These are phyloP conservation scores for Cryptomeria japonica DNA, from an alignment of 75 land plant species.

Conservation along the genomic window DNA sequence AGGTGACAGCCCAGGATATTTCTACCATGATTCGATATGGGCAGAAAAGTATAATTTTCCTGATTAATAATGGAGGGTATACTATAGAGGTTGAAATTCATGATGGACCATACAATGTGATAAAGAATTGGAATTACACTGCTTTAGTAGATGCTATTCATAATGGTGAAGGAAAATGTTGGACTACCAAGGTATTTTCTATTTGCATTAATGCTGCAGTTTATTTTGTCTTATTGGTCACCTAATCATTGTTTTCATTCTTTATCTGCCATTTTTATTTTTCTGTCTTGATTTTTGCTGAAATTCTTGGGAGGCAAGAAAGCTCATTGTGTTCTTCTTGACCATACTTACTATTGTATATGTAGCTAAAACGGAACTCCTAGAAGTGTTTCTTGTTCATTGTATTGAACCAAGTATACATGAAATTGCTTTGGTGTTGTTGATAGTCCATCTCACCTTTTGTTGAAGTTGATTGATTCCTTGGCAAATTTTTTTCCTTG, in stretches of 20 bases:
- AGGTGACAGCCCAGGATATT: constrained; percentile 50
- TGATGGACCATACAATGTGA: constrained; percentile 59
- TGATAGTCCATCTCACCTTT: neutral
- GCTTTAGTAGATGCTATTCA: constrained; percentile 40
- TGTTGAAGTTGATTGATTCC: neutral
- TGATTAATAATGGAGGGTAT: constrained; percentile 58
- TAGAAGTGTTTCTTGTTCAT: neutral
- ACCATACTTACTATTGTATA: neutral
- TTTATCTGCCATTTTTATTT: neutral
- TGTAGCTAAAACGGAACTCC: neutral
- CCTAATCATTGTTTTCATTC: neutral
- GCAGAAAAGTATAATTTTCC: constrained; percentile 42
- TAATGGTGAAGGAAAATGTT: constrained; percentile 42
- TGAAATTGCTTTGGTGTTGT: neutral
- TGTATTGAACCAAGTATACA: neutral
- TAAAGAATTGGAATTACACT: constrained; percentile 56
- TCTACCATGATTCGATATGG: constrained; percentile 45
- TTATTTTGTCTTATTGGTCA: neutral
- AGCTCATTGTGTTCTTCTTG: neutral
- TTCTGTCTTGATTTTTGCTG: neutral
- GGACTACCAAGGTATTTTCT: constrained; percentile 46
- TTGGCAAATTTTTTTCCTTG: no score
- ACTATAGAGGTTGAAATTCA: constrained; percentile 57
- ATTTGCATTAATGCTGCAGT: neutral
- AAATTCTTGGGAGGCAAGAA: neutral